These are phyloP conservation scores for Yamadazyma spencermartinsiae DNA, from an alignment of 1,139 yeast species.

Conservation along the genomic window DNA sequence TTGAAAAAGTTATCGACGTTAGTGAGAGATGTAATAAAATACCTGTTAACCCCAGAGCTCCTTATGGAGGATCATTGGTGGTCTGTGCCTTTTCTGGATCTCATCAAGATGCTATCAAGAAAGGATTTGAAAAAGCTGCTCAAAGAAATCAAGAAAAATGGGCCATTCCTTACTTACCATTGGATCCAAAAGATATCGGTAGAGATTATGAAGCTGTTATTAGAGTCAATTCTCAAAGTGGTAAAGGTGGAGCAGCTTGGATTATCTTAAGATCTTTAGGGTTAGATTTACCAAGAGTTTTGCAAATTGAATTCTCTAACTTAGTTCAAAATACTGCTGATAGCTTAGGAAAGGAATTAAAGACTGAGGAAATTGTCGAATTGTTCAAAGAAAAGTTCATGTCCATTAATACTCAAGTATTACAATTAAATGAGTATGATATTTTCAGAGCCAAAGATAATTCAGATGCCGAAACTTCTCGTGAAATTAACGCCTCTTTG, in stretches of 20 bases:
- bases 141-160: conserved; percentile 45
- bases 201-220: conserved; percentile 97
- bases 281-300: conserved; percentile 86
- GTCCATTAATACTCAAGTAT: conserved; percentile 45
- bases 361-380: conserved; percentile 70
- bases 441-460: conserved; percentile 30
- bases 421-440: conserved; percentile 53
- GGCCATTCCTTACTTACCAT: conserved; percentile 92
- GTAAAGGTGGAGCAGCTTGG: conserved; percentile 99
- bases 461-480: conserved; percentile 15
- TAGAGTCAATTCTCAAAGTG: conserved; percentile 96
- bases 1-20: conserved; percentile 75
- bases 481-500: conserved; percentile 37
- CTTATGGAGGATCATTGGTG: conserved; percentile 95
- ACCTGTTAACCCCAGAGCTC: conserved; percentile 91
- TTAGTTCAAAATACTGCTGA: conserved; percentile 85
- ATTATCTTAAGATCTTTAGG: conserved; percentile 85
- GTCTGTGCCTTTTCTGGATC: conserved; percentile 97
- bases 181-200: conserved; percentile 95
- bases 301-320: conserved; percentile 87
- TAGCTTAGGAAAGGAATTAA: conserved; percentile 78
- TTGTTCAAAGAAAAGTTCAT: conserved; percentile 71
- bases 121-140: conserved; percentile 63
- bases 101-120: conserved; percentile 97
- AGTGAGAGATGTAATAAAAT: conserved; percentile 95